Conservation (phyloP, 345 rosid species). For the Raphanus sativus region DNA sequence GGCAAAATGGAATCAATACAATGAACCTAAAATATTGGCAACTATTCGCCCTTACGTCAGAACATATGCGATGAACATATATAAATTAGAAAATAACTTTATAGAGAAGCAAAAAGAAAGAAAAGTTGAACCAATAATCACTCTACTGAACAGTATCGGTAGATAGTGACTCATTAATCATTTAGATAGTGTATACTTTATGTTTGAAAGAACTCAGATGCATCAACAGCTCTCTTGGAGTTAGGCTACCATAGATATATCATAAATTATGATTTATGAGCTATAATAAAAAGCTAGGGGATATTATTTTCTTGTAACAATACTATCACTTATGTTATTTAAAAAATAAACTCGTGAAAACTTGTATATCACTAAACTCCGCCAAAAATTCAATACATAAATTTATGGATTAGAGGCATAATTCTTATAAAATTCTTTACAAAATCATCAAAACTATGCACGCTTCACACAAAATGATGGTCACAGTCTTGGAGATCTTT, state of each 20-base stretch:
- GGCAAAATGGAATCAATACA: neutral
- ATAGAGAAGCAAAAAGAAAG: constrained; percentile 12
- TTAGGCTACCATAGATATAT: constrained; percentile 12
- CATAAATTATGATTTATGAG: neutral
- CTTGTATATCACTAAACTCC: neutral
- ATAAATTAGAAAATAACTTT: constrained; percentile 7
- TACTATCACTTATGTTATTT: neutral
- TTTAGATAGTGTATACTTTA: constrained; percentile 10
- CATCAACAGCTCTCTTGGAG: constrained; percentile 23
- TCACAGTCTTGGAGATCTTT: neutral
- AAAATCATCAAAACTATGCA: neutral
- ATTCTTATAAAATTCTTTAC: neutral
- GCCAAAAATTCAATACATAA: neutral
- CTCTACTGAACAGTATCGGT: constrained; percentile 9
- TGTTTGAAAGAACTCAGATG: constrained; percentile 2
- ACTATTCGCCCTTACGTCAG: neutral
- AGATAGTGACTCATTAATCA: constrained; percentile 29
- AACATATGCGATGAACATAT: neutral
- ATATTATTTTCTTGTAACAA: neutral
- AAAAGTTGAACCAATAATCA: neutral
- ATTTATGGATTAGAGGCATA: neutral
- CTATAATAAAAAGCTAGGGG: neutral
- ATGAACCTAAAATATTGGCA: neutral
- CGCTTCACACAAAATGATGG: neutral
- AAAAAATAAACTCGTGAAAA: neutral